phyloP scores from a whole-genome alignment of 805 yeast genomes.

The Pichia pseudocactophila region DNA sequence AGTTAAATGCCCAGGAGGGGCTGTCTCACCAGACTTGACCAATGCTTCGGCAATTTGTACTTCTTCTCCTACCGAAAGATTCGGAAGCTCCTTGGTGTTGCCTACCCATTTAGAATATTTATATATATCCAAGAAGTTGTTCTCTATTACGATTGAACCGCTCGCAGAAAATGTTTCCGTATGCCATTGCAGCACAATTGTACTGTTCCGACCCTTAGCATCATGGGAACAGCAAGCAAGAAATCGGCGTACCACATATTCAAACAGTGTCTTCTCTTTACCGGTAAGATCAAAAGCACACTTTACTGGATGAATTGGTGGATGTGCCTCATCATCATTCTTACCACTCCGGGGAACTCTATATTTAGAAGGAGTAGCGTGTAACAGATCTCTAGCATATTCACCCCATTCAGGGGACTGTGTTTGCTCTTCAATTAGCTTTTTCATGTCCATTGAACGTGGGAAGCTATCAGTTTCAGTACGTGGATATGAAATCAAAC shows the following conservation, averaged over 20 bases:
- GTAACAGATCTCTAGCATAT: constrained; percentile 45
- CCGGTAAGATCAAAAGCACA: constrained; percentile 24
- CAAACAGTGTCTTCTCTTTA: constrained; percentile 68
- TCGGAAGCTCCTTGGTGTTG: constrained; percentile 49
- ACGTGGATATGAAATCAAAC: constrained; percentile 90
- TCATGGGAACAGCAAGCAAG: constrained; percentile 88
- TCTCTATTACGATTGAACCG: constrained; percentile 67
- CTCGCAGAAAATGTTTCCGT: constrained; percentile 59
- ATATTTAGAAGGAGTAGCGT: constrained; percentile 34
- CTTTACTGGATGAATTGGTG: constrained; percentile 82
- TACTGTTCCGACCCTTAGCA: constrained; percentile 68
- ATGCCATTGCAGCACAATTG: constrained; percentile 66
- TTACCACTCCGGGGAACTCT: constrained; percentile 70
- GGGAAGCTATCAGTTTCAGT: constrained; percentile 94
- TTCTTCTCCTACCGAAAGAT: constrained; percentile 46
- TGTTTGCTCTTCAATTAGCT: constrained; percentile 52
- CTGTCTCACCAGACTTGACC: constrained; percentile 65
- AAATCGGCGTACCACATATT: constrained; percentile 76
- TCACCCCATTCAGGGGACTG: constrained; percentile 57
- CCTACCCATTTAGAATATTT: constrained; percentile 74
- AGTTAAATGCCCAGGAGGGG: constrained; percentile 77
- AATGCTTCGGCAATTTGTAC: constrained; percentile 49
- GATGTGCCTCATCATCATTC: constrained; percentile 93
- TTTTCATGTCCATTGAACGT: constrained; percentile 56
- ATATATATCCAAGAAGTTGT: constrained; percentile 75